Base-by-base conservation (phyloP, 495 filamentous ascomycete species). In the Delitschia confertaspora region DNA sequence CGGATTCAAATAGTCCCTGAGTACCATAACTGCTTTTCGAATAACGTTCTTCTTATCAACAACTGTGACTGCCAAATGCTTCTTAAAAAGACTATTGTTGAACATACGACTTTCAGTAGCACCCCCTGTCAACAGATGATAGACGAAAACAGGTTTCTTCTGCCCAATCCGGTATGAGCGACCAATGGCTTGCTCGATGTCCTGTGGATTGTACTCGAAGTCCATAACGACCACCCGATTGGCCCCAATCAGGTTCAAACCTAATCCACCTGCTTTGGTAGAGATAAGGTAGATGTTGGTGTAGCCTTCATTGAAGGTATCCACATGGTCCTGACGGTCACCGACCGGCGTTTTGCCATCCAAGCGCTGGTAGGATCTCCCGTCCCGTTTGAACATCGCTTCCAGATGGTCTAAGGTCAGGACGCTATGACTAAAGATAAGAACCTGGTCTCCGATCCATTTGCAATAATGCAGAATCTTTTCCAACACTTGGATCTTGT, bases 211-310 rank as follows among this genome's bases (percentile, higher is more conserved):
- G 61, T 78, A 95, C 34, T 69, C 67, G 58, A 82, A 85, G 55
- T 96, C 89, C 25, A 94, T 80, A 14, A 96, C 82, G 17, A 95
- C 69, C 7, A 94, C 83, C 5, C 89, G 75, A 60, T 93, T 96
- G 0, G 89, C 89, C 3, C 83, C 81, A 26, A 65, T 69, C 22
- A 96, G 77, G 51, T 96, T 96, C 42, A 95, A 62, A 0, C 88
- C 88, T 0, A 85, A 57, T 0, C 85, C 87, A 11, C 88, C 88
- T 14, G 88, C 84, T 41, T 59, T 73, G 1, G 88, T 94, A 0
- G 87, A 93, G 20, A 95, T 84, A 2, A 95, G 67, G 51, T 83
- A 86, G 1, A 93, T 63, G 43, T 71, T 47, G 10, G 58, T 55
- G 4, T 14, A 22, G n/a, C 43, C 43, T 0, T 49, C 45, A 50